These are phyloP conservation scores for Tetradesmus lagerheimii DNA, from an alignment of 139 green algal species.

Conservation along the genomic window DNA sequence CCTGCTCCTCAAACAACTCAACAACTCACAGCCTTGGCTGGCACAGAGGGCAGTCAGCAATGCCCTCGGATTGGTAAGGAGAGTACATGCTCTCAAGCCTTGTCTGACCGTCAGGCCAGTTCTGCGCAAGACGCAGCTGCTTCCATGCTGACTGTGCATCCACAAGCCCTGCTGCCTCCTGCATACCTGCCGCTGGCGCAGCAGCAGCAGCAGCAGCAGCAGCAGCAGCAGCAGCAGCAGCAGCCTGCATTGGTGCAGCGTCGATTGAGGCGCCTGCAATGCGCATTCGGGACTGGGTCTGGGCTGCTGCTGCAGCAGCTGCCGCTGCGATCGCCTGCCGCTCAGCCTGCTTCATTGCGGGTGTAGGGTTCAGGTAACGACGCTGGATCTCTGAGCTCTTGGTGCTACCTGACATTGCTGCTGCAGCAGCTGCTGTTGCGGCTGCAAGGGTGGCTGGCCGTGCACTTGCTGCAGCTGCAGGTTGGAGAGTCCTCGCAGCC, in stretches of 20 bases:
- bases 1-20: not conserved
- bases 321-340: not conserved
- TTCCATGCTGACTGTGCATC: not conserved
- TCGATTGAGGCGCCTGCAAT: not conserved
- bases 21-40: not conserved
- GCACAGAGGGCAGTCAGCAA: slow-evolving; percentile 1
- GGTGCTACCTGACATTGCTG: not conserved
- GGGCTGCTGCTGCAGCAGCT: not conserved
- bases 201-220: too few species aligned
- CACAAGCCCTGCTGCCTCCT: not conserved
- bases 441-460: not conserved
- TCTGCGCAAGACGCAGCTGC: not conserved
- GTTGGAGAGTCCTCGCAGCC: not conserved
- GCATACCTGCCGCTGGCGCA: not conserved
- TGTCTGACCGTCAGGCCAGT: slow-evolving; percentile 17
- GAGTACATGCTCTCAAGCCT: slow-evolving; percentile 35
- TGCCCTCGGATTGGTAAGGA: slow-evolving; percentile 5
- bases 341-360: not conserved
- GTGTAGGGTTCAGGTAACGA: slow-evolving; percentile 17
- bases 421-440: not conserved
- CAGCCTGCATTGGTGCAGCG: too few species aligned
- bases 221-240: not conserved
- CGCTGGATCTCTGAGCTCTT: not conserved
- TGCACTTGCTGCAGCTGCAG: not conserved
- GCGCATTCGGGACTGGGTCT: not conserved